Evolutionary conservation across 2,329 filamentous ascomycete species (phyloP), one percentile per base, ranked within the genome.

Genomic region (Fusarium newnesense): DNA sequence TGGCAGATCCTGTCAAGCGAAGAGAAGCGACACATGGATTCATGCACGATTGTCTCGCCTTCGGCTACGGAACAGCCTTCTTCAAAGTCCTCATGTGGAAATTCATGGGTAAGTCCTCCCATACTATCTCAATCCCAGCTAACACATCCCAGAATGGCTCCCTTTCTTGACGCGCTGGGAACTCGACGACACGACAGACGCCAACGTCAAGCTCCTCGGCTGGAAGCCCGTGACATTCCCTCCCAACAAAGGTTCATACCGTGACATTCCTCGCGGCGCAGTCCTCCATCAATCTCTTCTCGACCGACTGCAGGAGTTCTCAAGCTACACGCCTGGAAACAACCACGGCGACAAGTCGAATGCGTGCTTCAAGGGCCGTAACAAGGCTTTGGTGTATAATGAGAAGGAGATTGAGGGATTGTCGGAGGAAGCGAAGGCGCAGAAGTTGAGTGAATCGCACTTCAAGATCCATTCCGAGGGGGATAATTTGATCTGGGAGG

Each of bases 141-240:
- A 36, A 67, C 62, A n/a, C 11, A 7, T 24, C 7, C 7, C 52
- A 82, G 84, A 85, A 78, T 81, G 75, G 60, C 72, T 84, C 2
- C 84, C 84, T 1, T 72, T 83, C 62, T 78, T 85, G 43, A 83
- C 80, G 1, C 82, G 84, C 7, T 84, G 82, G 81, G 83, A 85
- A 49, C 74, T 85, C 24, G 64, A 76, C 24, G 65, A 68, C 18
- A 43, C 46, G 16, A 69, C 52, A 47, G 49, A 60, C 4, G 50
- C 42, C 18, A 76, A 78, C 26, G 53, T 70, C 50, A 70, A 70
- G 28, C 54, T 70, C 15, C 61, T 70, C 26, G 68, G 68, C 11
- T 70, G 68, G 68, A 67, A 70, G n/a, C 60, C 67, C 15, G 74
- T 81, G 7, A 79, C 81, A 34, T 84, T 82, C 60, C 83, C 82